phyloP scores from a whole-genome alignment of 1,139 yeast species.

The Candida dubliniensis region DNA sequence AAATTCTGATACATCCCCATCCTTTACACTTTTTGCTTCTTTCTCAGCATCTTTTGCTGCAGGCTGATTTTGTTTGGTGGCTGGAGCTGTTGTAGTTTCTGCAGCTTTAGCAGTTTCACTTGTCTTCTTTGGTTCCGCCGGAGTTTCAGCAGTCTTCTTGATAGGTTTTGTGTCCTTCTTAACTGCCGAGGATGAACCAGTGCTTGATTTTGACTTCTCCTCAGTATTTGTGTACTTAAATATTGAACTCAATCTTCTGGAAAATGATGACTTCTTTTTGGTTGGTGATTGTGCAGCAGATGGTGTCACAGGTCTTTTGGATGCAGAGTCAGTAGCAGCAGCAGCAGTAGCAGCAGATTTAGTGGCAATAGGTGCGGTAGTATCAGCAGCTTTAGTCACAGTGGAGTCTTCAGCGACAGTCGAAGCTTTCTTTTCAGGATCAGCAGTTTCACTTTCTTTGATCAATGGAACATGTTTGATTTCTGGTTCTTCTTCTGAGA shows the following conservation, averaged over 20 bases:
- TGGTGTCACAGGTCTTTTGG: slow-evolving; percentile 11
- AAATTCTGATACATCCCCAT: slow-evolving; percentile 10
- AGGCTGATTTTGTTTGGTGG: slow-evolving; percentile 12
- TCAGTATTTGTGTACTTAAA: slow-evolving; percentile 11
- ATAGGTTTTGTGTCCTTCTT: slow-evolving; percentile 12
- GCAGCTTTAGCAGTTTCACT: slow-evolving; percentile 12
- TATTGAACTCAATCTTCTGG: slow-evolving; percentile 14
- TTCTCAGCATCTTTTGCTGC: slow-evolving; percentile 15
- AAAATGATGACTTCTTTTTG: slow-evolving; percentile 13
- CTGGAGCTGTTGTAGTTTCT: background rate
- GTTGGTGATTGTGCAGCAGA: slow-evolving; percentile 9
- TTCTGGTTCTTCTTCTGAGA: slow-evolving; percentile 30
- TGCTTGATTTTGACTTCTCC: slow-evolving; percentile 1
- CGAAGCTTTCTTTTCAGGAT: slow-evolving; percentile 1
- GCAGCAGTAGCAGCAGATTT: slow-evolving; percentile 3
- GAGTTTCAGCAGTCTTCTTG: background rate
- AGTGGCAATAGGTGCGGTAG: slow-evolving; percentile 5
- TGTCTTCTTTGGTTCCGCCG: slow-evolving; percentile 11
- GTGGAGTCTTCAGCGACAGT: slow-evolving; percentile 2
- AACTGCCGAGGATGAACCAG: slow-evolving; percentile 9
- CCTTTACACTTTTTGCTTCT: slow-evolving; percentile 11
- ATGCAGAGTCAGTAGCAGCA: slow-evolving; percentile 4
- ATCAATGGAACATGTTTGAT: slow-evolving; percentile 18
- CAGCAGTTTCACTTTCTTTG: slow-evolving; percentile 11
- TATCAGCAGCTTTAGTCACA: slow-evolving; percentile 5